A percentile compares a stretch with the other conserved stretches of the same genome.
phyloP scores from a whole-genome alignment of 108 stramenopile genomes.

The Aurantiochytrium sp. region DNA sequence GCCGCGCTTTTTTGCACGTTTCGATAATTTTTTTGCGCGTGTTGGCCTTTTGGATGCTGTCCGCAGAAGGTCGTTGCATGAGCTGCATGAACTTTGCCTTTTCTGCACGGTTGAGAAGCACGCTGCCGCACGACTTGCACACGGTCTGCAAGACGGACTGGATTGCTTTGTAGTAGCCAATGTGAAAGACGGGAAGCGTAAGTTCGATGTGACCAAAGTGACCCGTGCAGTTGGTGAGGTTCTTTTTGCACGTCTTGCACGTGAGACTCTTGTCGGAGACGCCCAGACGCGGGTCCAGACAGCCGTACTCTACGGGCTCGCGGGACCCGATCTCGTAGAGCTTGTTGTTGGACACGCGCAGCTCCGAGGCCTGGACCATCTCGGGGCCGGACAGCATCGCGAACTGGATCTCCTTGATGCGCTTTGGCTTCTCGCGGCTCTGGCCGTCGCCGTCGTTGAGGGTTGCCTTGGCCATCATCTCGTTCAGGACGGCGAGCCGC shows the following conservation, averaged over 20 bases:
- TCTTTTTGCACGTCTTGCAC: slow-evolving; percentile 83
- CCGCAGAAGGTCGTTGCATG: slow-evolving; percentile 71
- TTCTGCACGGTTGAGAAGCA: slow-evolving; percentile 49
- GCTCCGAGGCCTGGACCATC: slow-evolving; percentile 82
- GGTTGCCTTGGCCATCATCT: neutral
- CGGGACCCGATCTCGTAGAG: slow-evolving; percentile 88
- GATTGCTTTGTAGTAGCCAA: slow-evolving; percentile 91
- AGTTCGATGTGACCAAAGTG: slow-evolving; percentile 90
- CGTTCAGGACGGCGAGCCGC: neutral
- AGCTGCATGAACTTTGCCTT: slow-evolving; percentile 44
- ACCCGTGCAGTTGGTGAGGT: slow-evolving; percentile 82
- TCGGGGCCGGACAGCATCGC: slow-evolving; percentile 80
- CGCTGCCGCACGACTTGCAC: slow-evolving; percentile 90
- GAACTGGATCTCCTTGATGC: slow-evolving; percentile 87
- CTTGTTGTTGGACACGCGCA: slow-evolving; percentile 78
- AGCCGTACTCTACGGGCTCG: slow-evolving; percentile 74
- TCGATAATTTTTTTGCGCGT: slow-evolving; percentile 77
- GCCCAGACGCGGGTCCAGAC: slow-evolving; percentile 85
- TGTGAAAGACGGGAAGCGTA: slow-evolving; percentile 92
- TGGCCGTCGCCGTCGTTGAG: slow-evolving; percentile 7
- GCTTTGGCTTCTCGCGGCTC: slow-evolving; percentile 57
- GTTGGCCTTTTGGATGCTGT: slow-evolving; percentile 62
- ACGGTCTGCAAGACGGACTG: slow-evolving; percentile 81
- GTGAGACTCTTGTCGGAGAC: slow-evolving; percentile 74
- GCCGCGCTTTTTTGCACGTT: slow-evolving; percentile 73